phyloP scores from a whole-genome alignment of 2,329 filamentous ascomycete species.

The Ophiocordyceps camponoti-rufipedis region DNA sequence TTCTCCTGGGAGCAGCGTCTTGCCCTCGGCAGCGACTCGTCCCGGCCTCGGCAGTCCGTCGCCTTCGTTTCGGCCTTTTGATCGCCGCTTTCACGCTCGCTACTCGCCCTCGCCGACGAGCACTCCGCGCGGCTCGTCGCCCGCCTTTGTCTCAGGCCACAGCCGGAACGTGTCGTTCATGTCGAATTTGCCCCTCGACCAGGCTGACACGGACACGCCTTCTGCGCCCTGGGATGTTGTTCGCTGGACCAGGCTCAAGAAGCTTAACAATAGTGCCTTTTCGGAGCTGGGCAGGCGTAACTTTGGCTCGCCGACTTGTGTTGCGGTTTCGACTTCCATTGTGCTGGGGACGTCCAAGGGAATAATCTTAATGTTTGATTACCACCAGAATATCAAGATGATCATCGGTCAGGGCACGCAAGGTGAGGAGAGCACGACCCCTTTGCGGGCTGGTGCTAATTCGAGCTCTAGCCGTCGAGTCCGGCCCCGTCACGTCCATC shows the following conservation, averaged over 20 bases:
- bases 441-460: constrained; percentile 5
- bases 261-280: constrained; percentile 76
- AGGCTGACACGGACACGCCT: constrained; percentile 48
- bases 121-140: constrained; percentile 55
- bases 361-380: constrained; percentile 89
- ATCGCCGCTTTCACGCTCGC: constrained; percentile 81
- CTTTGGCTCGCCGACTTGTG: constrained; percentile 80
- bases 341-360: constrained; percentile 88
- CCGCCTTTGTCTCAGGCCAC: constrained; percentile 57
- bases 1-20: constrained; percentile 56
- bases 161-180: constrained; percentile 66
- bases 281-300: constrained; percentile 83
- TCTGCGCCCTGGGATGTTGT: constrained; percentile 92
- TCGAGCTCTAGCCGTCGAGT: constrained; percentile 54
- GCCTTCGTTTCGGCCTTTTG: constrained; percentile 80
- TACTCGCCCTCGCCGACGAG: constrained; percentile 30
- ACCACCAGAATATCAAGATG: constrained; percentile 83
- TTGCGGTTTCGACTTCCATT: constrained; percentile 75
- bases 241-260: constrained; percentile 84
- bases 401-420: constrained; percentile 90
- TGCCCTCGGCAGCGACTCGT: constrained; percentile 50
- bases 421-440: constrained; percentile 30
- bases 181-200: constrained; percentile 46
- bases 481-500: constrained; percentile 68
- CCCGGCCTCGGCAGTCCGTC: constrained; percentile 51